Conservation (phyloP, 169 alveolate species). For the Amoebophrya sp. region DNA sequence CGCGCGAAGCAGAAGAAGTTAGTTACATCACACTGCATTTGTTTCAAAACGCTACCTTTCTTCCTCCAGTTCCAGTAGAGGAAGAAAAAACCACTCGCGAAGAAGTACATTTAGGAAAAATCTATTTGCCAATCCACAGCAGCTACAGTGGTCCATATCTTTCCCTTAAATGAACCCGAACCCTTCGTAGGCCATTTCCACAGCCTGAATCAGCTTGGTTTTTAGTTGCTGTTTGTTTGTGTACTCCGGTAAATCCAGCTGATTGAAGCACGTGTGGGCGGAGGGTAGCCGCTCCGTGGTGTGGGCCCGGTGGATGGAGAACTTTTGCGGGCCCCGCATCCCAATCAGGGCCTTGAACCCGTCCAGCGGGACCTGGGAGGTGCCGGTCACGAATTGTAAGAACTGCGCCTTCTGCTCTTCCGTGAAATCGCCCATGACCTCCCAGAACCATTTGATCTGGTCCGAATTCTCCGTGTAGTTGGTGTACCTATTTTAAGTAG, state of each 20-base stretch:
- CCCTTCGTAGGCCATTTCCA: conserved; percentile 51
- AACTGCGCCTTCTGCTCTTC: neutral
- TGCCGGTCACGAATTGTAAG: conserved; percentile 85
- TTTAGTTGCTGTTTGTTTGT: conserved; percentile 82
- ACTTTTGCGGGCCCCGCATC: conserved; percentile 95
- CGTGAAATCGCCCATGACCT: conserved; percentile 20
- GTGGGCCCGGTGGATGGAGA: conserved; percentile 82
- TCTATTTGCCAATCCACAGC: too few relatives aligned
- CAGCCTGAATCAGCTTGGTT: conserved; percentile 47
- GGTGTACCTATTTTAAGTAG: neutral
- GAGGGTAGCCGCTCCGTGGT: conserved; percentile 89
- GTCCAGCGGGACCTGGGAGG: conserved; percentile 92
- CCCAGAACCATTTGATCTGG: conserved; percentile 71
- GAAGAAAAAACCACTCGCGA: too few relatives aligned
- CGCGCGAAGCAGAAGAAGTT: too few relatives aligned
- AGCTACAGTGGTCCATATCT: too few relatives aligned
- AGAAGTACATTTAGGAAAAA: too few relatives aligned
- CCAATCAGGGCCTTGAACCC: conserved; percentile 95
- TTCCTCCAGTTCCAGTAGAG: too few relatives aligned
- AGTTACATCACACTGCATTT: too few relatives aligned
- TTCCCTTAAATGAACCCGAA: conserved; percentile 46
- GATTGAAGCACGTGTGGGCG: conserved; percentile 98
- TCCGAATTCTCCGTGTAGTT: conserved; percentile 72
- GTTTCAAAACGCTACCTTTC: too few relatives aligned
- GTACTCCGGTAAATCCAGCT: conserved; percentile 96